Conservation (phyloP, 2,329 filamentous ascomycete species). For the Pseudohalonectria lignicola region DNA sequence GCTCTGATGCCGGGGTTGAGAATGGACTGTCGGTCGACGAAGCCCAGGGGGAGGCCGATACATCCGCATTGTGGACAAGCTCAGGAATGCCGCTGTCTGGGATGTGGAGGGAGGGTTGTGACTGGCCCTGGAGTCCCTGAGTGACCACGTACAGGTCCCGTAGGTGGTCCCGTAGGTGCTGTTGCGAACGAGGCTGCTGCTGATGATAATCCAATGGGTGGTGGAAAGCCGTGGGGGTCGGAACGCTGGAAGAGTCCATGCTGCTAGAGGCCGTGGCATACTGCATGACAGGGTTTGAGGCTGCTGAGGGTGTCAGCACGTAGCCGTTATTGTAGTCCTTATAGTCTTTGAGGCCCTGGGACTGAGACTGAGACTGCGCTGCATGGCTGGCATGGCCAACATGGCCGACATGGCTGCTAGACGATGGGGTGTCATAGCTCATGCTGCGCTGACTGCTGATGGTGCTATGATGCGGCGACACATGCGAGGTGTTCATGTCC, state of each 20-base stretch:
- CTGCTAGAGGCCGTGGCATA: background rate
- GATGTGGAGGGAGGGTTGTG: constrained; percentile 1
- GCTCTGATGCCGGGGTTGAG: constrained; percentile 2
- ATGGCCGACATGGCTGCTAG: too few species aligned
- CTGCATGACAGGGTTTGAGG: background rate
- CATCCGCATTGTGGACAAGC: background rate
- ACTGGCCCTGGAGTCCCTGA: background rate
- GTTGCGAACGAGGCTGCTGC: too few species aligned
- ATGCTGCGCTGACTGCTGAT: too few species aligned
- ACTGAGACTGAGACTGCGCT: too few species aligned
- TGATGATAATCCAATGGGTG: background rate
- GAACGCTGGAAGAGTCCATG: background rate
- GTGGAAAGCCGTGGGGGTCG: background rate
- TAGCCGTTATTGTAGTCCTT: background rate
- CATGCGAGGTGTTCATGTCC: background rate
- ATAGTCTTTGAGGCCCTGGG: too few species aligned
- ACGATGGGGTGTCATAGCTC: too few species aligned
- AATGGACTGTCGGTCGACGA: constrained; percentile 5
- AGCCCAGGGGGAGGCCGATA: background rate
- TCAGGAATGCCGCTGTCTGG: constrained; percentile 2
- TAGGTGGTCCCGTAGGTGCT: too few species aligned
- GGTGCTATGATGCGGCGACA: background rate
- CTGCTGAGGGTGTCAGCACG: background rate
- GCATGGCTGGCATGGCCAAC: too few species aligned
- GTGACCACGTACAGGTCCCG: constrained; percentile 2